Evolutionary conservation across 768 basidiomycete species (phyloP), one percentile per base, ranked within the genome.

Genomic region (Melanogaster broomeanus): DNA sequence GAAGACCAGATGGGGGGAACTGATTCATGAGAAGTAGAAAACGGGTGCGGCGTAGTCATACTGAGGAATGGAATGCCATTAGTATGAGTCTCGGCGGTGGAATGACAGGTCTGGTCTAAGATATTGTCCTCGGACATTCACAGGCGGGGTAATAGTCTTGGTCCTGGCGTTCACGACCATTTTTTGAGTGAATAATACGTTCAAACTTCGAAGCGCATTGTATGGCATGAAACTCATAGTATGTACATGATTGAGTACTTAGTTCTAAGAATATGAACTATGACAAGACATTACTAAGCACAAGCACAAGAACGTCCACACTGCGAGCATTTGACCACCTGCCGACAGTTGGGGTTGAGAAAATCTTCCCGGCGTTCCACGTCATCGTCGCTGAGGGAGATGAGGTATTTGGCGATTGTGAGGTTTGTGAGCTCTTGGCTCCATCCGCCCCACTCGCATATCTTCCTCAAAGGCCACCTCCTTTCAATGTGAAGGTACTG

Each of bases 31-130:
- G 95, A 92, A 0, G 88, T 90, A 12, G 79, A 69, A 69, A 93
- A 98, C 0, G 93, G 88, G 62, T 95, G 93, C 0, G 90, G 76
- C 7, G 93, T 85, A n/a, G 90, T 91, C 80, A 99, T 83, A 67
- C 96, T 98, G 15, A 27, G 8, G 21, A 27, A 63, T 13, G 27
- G 35, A 37, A 53, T 3, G 24, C n/a, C 18, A 16, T 61, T 25
- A 56, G 55, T 3, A 40, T 57, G 3, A 45, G 45, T 11, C 34
- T 19, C 10, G n/a, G 39, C 1, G n/a, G n/a, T n/a, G n/a, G n/a
- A n/a, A n/a, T n/a, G n/a, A n/a, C n/a, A n/a, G n/a, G n/a, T n/a
- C n/a, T n/a, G n/a, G n/a, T n/a, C n/a, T n/a, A n/a, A 25, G n/a
- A 47, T 3, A 8, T 42, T 0, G 30, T 5, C 2, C 4, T 67